A percentile compares a stretch with the other conserved stretches of the same genome.
phyloP scores from a whole-genome alignment of 441 rosid genomes.

The Populus hybrid region DNA sequence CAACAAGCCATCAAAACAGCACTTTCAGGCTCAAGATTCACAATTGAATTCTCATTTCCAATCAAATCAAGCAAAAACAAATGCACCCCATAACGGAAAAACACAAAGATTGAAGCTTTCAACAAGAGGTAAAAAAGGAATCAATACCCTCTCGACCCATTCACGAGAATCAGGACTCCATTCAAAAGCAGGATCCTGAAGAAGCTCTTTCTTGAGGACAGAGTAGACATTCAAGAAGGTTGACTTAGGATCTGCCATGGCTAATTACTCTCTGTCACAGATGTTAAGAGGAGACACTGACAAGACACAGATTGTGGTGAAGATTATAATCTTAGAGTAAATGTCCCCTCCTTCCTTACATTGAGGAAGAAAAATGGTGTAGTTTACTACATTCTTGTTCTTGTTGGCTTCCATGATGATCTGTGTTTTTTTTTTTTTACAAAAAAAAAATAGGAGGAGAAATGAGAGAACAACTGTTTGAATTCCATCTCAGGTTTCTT shows the following conservation, averaged over 20 bases:
- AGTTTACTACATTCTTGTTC: not conserved
- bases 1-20: too few relatives aligned
- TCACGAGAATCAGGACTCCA: constrained; percentile 53
- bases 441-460: too few relatives aligned
- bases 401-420: not conserved
- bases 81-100: not conserved
- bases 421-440: too few relatives aligned
- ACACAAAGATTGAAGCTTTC: not conserved
- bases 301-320: not conserved
- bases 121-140: not conserved
- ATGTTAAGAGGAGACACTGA: not conserved
- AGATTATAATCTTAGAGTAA: not conserved
- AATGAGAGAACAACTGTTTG: not conserved
- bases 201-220: constrained; percentile 56
- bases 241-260: constrained; percentile 68
- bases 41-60: too few relatives aligned
- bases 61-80: too few relatives aligned
- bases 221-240: constrained; percentile 52
- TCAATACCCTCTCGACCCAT: constrained; percentile 54
- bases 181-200: constrained; percentile 64
- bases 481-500: not conserved
- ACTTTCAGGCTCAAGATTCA: too few relatives aligned
- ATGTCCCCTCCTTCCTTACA: too few relatives aligned
- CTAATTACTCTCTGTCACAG: too few relatives aligned
- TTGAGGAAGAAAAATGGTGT: not conserved